phyloP scores from a whole-genome alignment of 495 filamentous ascomycete species.

The Neurospora discreta region DNA sequence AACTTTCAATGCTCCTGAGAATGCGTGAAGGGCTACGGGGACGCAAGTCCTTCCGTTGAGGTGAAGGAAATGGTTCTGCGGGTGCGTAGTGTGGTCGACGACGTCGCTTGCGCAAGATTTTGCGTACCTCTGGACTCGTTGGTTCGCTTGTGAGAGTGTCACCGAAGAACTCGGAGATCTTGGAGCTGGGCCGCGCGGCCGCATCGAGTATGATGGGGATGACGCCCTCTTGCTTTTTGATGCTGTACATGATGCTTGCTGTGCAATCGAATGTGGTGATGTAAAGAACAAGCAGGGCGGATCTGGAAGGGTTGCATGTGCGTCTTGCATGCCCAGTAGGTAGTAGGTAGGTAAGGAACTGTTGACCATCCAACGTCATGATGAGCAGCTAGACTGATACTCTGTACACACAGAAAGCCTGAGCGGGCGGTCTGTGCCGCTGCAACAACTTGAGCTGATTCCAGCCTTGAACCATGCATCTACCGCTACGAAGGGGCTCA shows the following conservation, averaged over 20 bases:
- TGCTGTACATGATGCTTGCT: not conserved
- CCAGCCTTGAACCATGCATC: too few species aligned
- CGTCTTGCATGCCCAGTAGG: not conserved
- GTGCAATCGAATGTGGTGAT: not conserved
- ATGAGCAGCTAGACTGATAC: not conserved
- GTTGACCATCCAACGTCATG: not conserved
- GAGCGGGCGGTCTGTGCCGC: not conserved
- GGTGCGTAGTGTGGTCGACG: not conserved
- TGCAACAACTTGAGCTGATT: too few species aligned
- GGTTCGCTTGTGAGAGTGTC: not conserved
- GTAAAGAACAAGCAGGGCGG: not conserved
- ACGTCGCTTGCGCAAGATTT: not conserved
- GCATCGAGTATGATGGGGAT: constrained; percentile 1
- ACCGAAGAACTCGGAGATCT: constrained; percentile 19
- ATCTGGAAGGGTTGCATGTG: not conserved
- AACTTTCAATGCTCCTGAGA: not conserved
- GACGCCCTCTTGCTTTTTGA: constrained; percentile 1
- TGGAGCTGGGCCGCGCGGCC: constrained; percentile 10
- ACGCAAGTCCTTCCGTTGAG: not conserved
- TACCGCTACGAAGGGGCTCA: too few species aligned
- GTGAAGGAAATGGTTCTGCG: not conserved
- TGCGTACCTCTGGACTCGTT: not conserved
- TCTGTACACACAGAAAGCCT: not conserved
- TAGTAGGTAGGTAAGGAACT: not conserved
- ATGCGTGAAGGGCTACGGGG: not conserved